Evolutionary conservation across 805 yeast species (phyloP), one percentile per base, ranked within the genome.

Genomic region (Candida ulmi): DNA sequence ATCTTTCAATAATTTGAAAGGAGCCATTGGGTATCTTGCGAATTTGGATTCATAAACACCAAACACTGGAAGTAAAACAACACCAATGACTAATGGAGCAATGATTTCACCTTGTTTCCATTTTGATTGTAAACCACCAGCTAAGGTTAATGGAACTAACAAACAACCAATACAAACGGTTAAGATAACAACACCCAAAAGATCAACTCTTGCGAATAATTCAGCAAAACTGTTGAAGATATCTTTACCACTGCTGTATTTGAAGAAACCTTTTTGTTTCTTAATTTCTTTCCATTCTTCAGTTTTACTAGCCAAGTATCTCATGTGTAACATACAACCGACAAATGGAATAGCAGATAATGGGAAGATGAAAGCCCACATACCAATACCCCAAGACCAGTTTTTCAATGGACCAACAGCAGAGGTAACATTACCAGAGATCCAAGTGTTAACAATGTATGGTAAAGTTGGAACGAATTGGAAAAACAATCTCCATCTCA

Each of bases 311-410:
- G 86, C 88, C 41, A 60, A 54, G 47, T 60, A 62, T 47, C 71
- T 58, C 83, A 81, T 78, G 57, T 80, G 81, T 4, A 68, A 15
- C 51, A 78, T 62, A 51, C 80, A 71, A 5, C 48, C 45, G 8
- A 80, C 47, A 37, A 83, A 58, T 17, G 90, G 91, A n/a, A 83
- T 38, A 47, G 80, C 65, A 5, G 78, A 55, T 29, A 80, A 62
- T 27, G 90, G 90, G 69, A 78, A 74, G 46, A 83, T 80, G 50
- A 80, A 78, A 2, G 88, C 88, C 84, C 84, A 83, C 74, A 83
- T 82, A 30, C 82, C 88, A 49, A 82, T 76, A 52, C 81, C 82
- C 90, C 90, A 83, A 11, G 78, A 68, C 81, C 87, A 80, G 26
- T 68, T 54, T 6, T 45, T 36, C 11, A 39, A 3, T 26, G 63